Evolutionary conservation across 257 asterid genomes (phyloP).

Genomic region (Solanum pinnatisectum): DNA sequence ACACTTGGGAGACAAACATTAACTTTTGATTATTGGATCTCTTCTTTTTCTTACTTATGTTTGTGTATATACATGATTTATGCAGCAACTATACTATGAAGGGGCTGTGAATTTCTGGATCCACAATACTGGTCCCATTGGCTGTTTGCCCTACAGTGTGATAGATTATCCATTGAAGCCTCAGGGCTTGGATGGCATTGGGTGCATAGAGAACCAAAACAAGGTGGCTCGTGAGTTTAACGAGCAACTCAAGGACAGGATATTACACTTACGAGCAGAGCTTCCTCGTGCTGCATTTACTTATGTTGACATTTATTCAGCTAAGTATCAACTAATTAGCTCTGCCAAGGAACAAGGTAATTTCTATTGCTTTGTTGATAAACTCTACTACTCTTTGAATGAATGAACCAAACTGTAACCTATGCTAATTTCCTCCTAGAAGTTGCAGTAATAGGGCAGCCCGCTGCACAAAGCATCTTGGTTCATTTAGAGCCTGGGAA

Average conservation of each 20-base stretch:
- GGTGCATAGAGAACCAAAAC: slow-evolving; percentile 29
- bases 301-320: slow-evolving; percentile 29
- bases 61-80: not conserved
- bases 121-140: slow-evolving; percentile 50
- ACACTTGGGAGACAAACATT: not conserved
- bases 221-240: slow-evolving; percentile 32
- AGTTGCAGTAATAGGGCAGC: not conserved
- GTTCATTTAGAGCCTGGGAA: not conserved
- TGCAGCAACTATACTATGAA: slow-evolving; percentile 20
- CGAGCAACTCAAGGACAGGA: slow-evolving; percentile 18
- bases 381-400: not conserved
- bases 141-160: slow-evolving; percentile 27
- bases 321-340: slow-evolving; percentile 12
- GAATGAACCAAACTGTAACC: not conserved
- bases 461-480: not conserved
- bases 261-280: slow-evolving; percentile 11
- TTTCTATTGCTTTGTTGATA: not conserved
- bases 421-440: not conserved
- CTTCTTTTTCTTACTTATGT: not conserved
- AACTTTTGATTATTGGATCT: not conserved
- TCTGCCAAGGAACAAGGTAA: slow-evolving; percentile 4
- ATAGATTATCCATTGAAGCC: slow-evolving; percentile 17
- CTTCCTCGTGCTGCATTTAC: slow-evolving; percentile 19
- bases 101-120: slow-evolving; percentile 48
- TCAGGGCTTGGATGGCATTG: slow-evolving; percentile 14